Evolutionary conservation across 2,329 filamentous ascomycete genomes (phyloP).

Genomic region (Fusarium sp.): DNA sequence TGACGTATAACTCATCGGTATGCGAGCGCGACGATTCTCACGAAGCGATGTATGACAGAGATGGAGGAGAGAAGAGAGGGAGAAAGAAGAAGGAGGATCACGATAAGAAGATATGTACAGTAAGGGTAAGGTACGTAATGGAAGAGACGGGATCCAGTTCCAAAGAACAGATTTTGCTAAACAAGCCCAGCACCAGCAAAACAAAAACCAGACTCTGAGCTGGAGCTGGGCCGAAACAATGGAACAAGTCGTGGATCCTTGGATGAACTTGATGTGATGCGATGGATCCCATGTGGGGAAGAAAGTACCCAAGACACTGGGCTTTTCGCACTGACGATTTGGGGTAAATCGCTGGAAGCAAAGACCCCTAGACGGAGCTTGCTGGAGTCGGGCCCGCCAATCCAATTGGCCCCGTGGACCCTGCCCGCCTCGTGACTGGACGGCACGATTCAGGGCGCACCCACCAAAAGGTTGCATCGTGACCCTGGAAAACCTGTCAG

Average conservation of each 20-base stretch:
- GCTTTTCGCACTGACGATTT: slow-evolving; percentile 21
- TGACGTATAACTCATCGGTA: slow-evolving; percentile 31
- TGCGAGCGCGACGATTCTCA: neutral
- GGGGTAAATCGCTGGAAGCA: slow-evolving; percentile 7
- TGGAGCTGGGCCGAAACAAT: slow-evolving; percentile 16
- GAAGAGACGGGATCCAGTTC: slow-evolving; percentile 29
- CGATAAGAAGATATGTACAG: slow-evolving; percentile 22
- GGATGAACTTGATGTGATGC: slow-evolving; percentile 34
- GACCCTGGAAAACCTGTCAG: slow-evolving; percentile 40
- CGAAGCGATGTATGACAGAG: slow-evolving; percentile 13
- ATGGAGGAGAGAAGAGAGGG: slow-evolving; percentile 8
- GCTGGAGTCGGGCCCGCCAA: slow-evolving; percentile 36
- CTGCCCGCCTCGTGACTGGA: slow-evolving; percentile 49
- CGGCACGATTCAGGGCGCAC: slow-evolving; percentile 30
- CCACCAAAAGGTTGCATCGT: slow-evolving; percentile 42
- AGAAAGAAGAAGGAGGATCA: neutral
- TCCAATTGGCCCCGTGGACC: slow-evolving; percentile 51
- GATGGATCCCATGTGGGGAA: slow-evolving; percentile 11
- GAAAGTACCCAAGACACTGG: slow-evolving; percentile 12
- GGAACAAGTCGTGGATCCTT: slow-evolving; percentile 35
- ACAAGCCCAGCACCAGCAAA: slow-evolving; percentile 22
- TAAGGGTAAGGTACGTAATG: neutral
- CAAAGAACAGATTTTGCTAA: slow-evolving; percentile 28
- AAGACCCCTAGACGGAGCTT: slow-evolving; percentile 27
- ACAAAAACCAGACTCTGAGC: slow-evolving; percentile 24